Evolutionary conservation across 768 basidiomycete genomes (phyloP), one percentile per base, ranked within the genome.

Genomic region (Trametes gibbosa): DNA sequence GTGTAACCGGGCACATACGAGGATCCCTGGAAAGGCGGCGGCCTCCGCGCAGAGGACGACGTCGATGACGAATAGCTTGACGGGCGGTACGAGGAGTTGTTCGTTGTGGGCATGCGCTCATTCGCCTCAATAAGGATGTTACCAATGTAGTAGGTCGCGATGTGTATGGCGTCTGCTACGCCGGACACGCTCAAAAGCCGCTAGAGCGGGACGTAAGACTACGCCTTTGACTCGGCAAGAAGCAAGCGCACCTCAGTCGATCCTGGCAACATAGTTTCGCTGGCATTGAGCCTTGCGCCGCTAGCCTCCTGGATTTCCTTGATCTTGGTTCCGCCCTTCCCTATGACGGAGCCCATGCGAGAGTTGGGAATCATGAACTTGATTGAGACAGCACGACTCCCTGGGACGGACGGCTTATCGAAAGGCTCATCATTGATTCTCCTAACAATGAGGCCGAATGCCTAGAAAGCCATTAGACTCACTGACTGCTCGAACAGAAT

Each of bases 311-410:
- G 97, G 64, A 99, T 99, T 76, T 99, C 97, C 78, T 98, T 98
- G 73, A 99, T 99, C 75, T 99, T 99, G 37, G 89, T 88, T 32
- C 97, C 97, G 63, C 89, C 91, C 73, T 97, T 98, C 56, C 97
- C 97, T 68, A 99, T 99, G 60, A 98, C 94, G 17, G 95, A 97
- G 41, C 96, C 96, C 96, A 98, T 98, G 58, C 96, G 90, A 10
- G 94, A 95, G 75, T 98, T 98, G 63, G 96, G 96, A 57, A 98
- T 97, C 90, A 98, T 98, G 71, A 94, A 98, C 74, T 98, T 98
- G 81, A 99, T 98, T 29, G 97, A 98, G 54, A 99, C 97, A 27
- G 97, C 96, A 59, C 95, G 86, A 69, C 95, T 97, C 58, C 97
- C 97, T 46, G 97, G 97, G 5, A 98, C 92, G 35, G 96, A 98